These are phyloP conservation scores for Ophiostoma tasmaniense DNA, from an alignment of 2,329 filamentous ascomycete genomes.

Conservation along the genomic window DNA sequence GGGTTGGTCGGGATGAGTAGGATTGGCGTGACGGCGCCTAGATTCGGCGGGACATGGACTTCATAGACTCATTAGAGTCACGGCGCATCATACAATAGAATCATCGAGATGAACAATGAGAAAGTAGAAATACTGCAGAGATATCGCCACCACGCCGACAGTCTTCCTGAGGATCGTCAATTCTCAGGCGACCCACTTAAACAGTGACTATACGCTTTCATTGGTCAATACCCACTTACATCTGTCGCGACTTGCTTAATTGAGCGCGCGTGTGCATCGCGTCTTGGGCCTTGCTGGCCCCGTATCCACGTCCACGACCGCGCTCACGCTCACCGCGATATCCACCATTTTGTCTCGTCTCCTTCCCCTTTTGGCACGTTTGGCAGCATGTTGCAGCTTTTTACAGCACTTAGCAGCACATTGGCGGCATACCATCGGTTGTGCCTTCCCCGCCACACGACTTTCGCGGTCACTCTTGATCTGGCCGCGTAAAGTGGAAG, in stretches of 20 bases:
- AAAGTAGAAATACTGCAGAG: not conserved
- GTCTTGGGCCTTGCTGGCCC: slow-evolving; percentile 14
- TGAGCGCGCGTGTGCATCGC: slow-evolving; percentile 19
- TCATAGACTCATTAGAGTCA: not conserved
- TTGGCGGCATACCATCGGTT: slow-evolving; percentile 9
- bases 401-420: not conserved
- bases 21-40: not conserved
- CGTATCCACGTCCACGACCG: slow-evolving; percentile 11
- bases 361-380: not conserved
- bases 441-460: slow-evolving; percentile 22
- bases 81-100: not conserved
- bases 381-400: too few relatives aligned
- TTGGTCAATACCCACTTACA: slow-evolving; percentile 10
- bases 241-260: slow-evolving; percentile 15
- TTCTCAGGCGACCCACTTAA: not conserved
- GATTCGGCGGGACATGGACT: not conserved
- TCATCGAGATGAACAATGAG: not conserved
- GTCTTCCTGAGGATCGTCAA: not conserved
- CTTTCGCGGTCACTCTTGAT: slow-evolving; percentile 9
- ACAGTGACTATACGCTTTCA: not conserved
- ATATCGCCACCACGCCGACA: not conserved
- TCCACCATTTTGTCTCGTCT: slow-evolving; percentile 6
- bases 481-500: slow-evolving; percentile 15
- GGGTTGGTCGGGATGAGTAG: not conserved
- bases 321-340: not conserved